phyloP scores from a whole-genome alignment of 495 filamentous ascomycete species.

The Sabuloglossum arenarium region DNA sequence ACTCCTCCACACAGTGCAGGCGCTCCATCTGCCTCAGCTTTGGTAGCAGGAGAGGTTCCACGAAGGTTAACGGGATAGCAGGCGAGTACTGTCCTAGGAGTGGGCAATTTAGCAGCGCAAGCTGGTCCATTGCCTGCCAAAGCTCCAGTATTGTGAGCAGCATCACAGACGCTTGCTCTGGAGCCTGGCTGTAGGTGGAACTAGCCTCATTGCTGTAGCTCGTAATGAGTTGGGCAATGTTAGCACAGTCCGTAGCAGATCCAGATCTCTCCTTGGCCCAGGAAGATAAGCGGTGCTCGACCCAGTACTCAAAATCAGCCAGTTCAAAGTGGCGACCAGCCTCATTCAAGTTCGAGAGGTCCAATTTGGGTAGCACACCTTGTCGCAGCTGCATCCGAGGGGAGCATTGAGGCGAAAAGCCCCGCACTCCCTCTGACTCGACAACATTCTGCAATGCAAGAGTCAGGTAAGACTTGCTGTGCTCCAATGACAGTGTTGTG shows the following conservation, averaged over 20 bases:
- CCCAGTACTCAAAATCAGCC: not conserved
- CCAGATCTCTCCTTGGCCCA: not conserved
- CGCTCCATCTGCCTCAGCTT: not conserved
- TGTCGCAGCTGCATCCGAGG: not conserved
- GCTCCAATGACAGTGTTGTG: not conserved
- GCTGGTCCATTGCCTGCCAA: not conserved
- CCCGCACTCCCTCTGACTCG: not conserved
- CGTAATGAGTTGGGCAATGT: not conserved
- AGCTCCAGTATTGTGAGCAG: not conserved
- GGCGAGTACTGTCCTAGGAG: not conserved
- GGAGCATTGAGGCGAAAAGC: not conserved
- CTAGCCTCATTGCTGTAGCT: not conserved
- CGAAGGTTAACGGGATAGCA: not conserved
- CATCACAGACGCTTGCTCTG: not conserved
- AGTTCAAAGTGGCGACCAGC: not conserved
- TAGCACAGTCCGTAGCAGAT: not conserved
- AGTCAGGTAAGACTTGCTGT: not conserved
- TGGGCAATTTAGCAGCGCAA: not conserved
- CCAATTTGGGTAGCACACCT: not conserved
- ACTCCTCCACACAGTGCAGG: not conserved
- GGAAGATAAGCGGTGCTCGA: not conserved
- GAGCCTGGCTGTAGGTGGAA: not conserved
- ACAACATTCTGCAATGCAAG: not conserved
- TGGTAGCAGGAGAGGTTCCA: not conserved
- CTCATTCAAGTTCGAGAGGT: not conserved